Evolutionary conservation across 1,284 basidiomycete genomes (phyloP).

Genomic region (Testicularia cyperi): DNA sequence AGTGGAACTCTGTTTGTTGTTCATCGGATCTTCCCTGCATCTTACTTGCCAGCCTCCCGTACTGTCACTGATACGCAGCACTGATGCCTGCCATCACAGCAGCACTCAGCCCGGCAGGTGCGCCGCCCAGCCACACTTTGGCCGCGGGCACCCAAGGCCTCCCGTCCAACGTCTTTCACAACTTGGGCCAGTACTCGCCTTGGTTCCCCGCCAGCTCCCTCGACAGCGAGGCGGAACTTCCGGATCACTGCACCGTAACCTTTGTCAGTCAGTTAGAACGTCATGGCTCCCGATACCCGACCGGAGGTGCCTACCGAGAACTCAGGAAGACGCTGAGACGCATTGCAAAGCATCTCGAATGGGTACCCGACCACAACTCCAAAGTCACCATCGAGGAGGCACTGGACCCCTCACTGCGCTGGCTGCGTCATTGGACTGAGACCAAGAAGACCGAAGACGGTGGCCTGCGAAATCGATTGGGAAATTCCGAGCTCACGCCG

Average conservation of each 20-base stretch:
- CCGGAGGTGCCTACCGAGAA: constrained; percentile 24
- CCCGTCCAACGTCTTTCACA: constrained; percentile 25
- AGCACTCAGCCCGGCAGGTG: too few relatives aligned
- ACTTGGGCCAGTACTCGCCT: constrained; percentile 37
- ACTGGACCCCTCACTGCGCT: constrained; percentile 18
- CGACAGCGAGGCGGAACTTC: not conserved
- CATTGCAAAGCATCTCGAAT: constrained; percentile 30
- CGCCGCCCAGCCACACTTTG: too few relatives aligned
- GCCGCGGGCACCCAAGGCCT: too few relatives aligned
- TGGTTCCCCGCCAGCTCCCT: constrained; percentile 13
- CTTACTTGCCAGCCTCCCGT: too few relatives aligned
- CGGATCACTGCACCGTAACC: constrained; percentile 11
- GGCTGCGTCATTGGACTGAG: constrained; percentile 22
- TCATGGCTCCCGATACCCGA: constrained; percentile 35
- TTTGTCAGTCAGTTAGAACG: constrained; percentile 38
- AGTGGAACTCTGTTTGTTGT: too few relatives aligned
- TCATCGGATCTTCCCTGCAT: too few relatives aligned
- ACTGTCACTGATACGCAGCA: too few relatives aligned
- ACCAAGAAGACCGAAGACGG: constrained; percentile 24
- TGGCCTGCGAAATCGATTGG: constrained; percentile 24
- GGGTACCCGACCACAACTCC: constrained; percentile 4
- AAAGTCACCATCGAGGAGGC: constrained; percentile 1
- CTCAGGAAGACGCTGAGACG: constrained; percentile 25
- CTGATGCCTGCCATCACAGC: too few relatives aligned
- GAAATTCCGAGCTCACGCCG: constrained; percentile 31